Evolutionary conservation across 2,329 filamentous ascomycete genomes (phyloP), one percentile per base, ranked within the genome.

Genomic region (Pseudocercospora musae): DNA sequence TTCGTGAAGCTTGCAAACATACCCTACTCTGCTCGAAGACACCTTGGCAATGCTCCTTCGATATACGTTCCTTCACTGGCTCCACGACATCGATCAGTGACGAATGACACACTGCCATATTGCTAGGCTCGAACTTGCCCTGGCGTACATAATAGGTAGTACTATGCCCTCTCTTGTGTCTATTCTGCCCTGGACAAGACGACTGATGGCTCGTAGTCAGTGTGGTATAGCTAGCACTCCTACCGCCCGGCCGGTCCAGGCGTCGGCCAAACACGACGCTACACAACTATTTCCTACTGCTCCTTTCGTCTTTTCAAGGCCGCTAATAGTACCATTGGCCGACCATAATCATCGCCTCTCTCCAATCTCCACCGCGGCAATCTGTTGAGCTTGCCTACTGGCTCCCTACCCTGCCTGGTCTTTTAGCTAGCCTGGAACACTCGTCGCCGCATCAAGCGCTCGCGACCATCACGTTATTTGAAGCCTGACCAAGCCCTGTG

Each of bases 71-170:
- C 60, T 62, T 66, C 59, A 68, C 68, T 70, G 66, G 68, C 55
- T 63, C 48, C 50, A 44, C 50, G 20, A 29, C 33, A 21, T 53
- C 46, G 60, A 55, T 44, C 46, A 55, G 42, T 33, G 44, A 57
- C 68, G 64, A 69, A 70, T 70, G 62, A 68, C 60, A 65, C 44
- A 15, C 48, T 62, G 58, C 58, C 58, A 44, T 60, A 21, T 60
- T 37, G 52, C 58, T 62, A 66, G 67, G 29, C 60, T 52, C 54
- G 52, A 62, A 67, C 62, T 58, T 64, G 52, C 62, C 58, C 33
- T 61, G 64, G 61, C 64, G 60, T 62, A 57, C 65, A 63, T 52
- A 58, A 59, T 57, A 67, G 65, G 65, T 67, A 63, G 50, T 57
- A 48, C 57, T 40, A 44, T 57, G 27, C 56, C 49, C 57, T 65